phyloP scores from a whole-genome alignment of 2,329 filamentous ascomycete species.

The Xylaria digitata region DNA sequence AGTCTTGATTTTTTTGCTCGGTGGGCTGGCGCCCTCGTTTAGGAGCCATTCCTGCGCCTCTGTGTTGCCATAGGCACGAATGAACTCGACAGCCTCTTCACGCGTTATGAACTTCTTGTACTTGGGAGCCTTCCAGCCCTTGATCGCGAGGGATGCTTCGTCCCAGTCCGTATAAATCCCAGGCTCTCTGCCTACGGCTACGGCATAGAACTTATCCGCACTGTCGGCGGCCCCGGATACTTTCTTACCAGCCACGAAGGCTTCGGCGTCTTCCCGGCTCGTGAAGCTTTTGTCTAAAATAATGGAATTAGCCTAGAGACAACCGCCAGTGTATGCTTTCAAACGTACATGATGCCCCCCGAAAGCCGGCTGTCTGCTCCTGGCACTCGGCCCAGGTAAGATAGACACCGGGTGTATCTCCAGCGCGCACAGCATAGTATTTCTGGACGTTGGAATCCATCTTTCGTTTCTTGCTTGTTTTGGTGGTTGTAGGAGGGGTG shows the following conservation, averaged over 20 bases:
- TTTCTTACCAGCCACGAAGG: slow-evolving; percentile 75
- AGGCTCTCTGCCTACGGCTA: slow-evolving; percentile 67
- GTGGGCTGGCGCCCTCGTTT: slow-evolving; percentile 52
- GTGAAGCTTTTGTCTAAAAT: slow-evolving; percentile 81
- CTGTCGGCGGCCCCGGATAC: slow-evolving; percentile 53
- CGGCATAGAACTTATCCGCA: slow-evolving; percentile 67
- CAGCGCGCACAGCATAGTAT: slow-evolving; percentile 71
- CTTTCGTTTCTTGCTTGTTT: slow-evolving; percentile 60
- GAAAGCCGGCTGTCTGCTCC: slow-evolving; percentile 69
- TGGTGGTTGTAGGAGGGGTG: slow-evolving; percentile 33
- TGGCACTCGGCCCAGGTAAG: slow-evolving; percentile 70
- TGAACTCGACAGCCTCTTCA: slow-evolving; percentile 82
- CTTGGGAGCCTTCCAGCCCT: slow-evolving; percentile 75
- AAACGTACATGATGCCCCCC: slow-evolving; percentile 74
- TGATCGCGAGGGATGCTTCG: slow-evolving; percentile 77
- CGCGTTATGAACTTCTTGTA: slow-evolving; percentile 76
- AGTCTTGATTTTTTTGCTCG: slow-evolving; percentile 52
- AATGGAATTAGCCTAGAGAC: slow-evolving; percentile 25
- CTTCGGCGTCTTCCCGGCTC: slow-evolving; percentile 78
- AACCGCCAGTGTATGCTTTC: slow-evolving; percentile 21
- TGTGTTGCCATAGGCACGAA: slow-evolving; percentile 62
- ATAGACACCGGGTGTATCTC: slow-evolving; percentile 71
- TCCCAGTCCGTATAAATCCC: slow-evolving; percentile 75
- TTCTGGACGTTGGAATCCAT: slow-evolving; percentile 60
- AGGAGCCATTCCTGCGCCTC: slow-evolving; percentile 57